A percentile compares a stretch with the other conserved stretches of the same genome.
These are phyloP conservation scores for Erigeron canadensis DNA, from an alignment of 129 eudicot species.

Conservation along the genomic window DNA sequence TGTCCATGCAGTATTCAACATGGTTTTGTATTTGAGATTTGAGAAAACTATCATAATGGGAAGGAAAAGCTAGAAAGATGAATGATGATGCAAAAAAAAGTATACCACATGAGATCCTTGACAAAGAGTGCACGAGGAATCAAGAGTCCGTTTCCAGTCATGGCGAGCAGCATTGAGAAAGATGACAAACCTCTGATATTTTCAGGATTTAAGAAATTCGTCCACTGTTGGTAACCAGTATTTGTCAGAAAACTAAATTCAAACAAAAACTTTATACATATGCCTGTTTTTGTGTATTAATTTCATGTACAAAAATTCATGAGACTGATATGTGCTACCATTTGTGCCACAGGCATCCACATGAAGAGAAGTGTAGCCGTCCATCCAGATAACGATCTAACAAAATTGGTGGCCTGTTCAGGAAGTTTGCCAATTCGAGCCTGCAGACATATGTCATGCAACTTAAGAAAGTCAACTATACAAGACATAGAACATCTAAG, in stretches of 20 bases:
- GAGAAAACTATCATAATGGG: not conserved
- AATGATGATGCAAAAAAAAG: constrained; percentile 10
- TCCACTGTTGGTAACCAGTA: constrained; percentile 65
- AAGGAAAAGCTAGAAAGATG: constrained; percentile 8
- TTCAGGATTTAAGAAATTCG: constrained; percentile 85
- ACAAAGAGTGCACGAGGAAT: constrained; percentile 93
- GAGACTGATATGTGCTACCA: constrained; percentile 43
- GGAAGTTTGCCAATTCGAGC: constrained; percentile 87
- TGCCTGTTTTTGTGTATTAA: not conserved
- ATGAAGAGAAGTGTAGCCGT: constrained; percentile 98
- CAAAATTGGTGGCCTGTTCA: constrained; percentile 51
- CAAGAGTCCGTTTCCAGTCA: constrained; percentile 92
- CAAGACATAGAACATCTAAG: not conserved
- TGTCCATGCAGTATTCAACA: constrained; percentile 1
- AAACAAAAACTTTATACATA: not conserved
- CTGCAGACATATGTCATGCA: constrained; percentile 40
- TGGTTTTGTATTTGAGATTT: not conserved
- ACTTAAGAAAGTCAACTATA: constrained; percentile 3
- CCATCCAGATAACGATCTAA: constrained; percentile 89
- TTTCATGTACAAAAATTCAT: not conserved
- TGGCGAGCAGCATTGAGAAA: constrained; percentile 90
- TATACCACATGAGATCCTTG: constrained; percentile 98
- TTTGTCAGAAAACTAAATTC: constrained; percentile 18
- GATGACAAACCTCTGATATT: constrained; percentile 92
- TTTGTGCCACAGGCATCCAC: constrained; percentile 99